Conservation (phyloP, 2,329 filamentous ascomycete species). For the Diaporthe sp. region DNA sequence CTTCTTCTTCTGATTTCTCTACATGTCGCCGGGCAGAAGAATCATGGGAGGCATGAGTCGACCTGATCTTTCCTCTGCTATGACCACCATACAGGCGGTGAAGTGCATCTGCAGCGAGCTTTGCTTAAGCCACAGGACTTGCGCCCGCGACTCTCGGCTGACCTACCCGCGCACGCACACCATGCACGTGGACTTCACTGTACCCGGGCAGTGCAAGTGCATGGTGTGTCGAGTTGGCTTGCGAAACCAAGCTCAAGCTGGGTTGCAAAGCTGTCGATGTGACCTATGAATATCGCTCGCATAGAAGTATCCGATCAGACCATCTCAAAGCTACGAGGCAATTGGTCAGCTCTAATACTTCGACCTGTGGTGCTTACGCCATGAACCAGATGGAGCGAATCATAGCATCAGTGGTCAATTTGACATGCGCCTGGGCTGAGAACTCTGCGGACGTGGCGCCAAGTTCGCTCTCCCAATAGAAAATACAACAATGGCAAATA, state of each 20-base stretch:
- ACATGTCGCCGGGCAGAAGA: background rate
- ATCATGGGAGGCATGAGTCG: background rate
- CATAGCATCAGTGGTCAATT: background rate
- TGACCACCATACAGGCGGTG: background rate
- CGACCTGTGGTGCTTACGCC: background rate
- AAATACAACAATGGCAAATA: background rate
- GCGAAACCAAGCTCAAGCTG: background rate
- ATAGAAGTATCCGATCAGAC: background rate
- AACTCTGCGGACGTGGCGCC: background rate
- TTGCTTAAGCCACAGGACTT: background rate
- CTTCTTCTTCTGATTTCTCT: background rate
- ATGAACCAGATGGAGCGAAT: background rate
- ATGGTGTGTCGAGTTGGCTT: background rate
- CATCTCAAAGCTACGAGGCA: background rate
- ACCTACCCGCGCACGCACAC: background rate
- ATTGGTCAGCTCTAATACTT: background rate
- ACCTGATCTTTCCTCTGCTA: background rate
- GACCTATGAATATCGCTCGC: background rate
- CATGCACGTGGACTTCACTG: too few relatives aligned
- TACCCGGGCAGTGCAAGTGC: background rate
- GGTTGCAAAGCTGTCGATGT: background rate
- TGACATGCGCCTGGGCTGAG: background rate
- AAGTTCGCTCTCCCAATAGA: background rate
- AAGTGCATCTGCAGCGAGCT: background rate
- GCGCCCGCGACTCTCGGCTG: background rate